phyloP scores from a whole-genome alignment of 1,284 basidiomycete genomes.

The Cutaneotrichosporon cutaneum region DNA sequence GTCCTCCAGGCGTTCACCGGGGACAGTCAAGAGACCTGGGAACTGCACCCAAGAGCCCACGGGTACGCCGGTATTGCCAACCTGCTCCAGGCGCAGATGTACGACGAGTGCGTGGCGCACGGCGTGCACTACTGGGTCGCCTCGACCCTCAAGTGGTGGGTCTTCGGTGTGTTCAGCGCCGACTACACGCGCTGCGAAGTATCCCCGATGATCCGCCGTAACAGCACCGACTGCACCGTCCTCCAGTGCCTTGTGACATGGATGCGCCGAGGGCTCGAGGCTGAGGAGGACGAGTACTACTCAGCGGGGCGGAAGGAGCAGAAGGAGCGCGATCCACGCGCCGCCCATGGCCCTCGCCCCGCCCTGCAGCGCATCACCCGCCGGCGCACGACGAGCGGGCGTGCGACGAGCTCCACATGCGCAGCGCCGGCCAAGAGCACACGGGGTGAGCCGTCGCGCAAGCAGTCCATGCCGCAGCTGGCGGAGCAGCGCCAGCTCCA shows the following conservation, averaged over 20 bases:
- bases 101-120: conserved; percentile 47
- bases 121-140: conserved; percentile 46
- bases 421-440: too few species aligned
- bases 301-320: too few species aligned
- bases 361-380: too few species aligned
- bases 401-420: too few species aligned
- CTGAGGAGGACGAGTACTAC: not conserved
- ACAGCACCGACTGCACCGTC: conserved; percentile 37
- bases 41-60: not conserved
- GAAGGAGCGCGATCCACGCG: too few species aligned
- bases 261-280: conserved; percentile 33
- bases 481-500: too few species aligned
- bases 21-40: not conserved
- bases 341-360: too few species aligned
- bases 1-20: conserved; percentile 43
- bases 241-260: conserved; percentile 47
- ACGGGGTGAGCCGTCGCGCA: too few species aligned
- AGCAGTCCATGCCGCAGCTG: too few species aligned
- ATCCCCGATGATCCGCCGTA: conserved; percentile 38
- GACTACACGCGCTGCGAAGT: conserved; percentile 36
- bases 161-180: conserved; percentile 48
- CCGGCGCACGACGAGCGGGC: too few species aligned
- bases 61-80: conserved; percentile 25
- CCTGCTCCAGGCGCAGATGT: conserved; percentile 47
- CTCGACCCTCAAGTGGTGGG: conserved; percentile 49